These are phyloP conservation scores for Breviolum minutum DNA, from an alignment of 73 alveolate genomes.

Conservation along the genomic window DNA sequence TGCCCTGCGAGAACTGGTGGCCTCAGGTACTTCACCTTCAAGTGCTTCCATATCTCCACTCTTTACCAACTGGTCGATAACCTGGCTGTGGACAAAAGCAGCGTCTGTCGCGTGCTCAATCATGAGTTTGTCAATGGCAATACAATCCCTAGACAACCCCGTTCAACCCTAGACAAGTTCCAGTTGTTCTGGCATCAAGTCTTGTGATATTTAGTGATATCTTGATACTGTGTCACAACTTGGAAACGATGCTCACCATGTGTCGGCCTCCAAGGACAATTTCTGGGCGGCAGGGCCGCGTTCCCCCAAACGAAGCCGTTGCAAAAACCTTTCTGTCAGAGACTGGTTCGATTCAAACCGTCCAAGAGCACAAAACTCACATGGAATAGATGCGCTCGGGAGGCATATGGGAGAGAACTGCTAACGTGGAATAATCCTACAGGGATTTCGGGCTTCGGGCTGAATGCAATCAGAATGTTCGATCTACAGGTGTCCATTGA, in stretches of 20 bases:
- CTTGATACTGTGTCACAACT: no score
- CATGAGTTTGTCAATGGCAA: background rate
- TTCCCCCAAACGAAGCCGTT: conserved; percentile 58
- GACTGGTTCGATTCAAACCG: no score
- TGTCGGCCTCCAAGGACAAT: conserved; percentile 37
- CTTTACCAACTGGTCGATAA: conserved; percentile 67
- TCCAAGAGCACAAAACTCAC: no score
- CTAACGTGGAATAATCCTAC: no score
- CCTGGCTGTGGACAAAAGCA: background rate
- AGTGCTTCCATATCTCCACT: conserved; percentile 49
- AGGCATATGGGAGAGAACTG: no score
- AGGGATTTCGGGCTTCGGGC: no score
- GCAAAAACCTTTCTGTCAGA: conserved; percentile 9
- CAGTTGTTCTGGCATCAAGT: no score
- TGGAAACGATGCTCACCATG: background rate
- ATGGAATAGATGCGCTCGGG: no score
- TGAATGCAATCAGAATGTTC: no score
- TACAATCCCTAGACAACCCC: background rate
- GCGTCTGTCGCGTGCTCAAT: background rate
- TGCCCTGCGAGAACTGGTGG: background rate
- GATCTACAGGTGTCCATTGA: no score
- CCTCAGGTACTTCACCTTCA: conserved; percentile 50
- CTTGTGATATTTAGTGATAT: no score
- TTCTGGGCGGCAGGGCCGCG: conserved; percentile 79
- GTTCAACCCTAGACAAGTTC: background rate